Evolutionary conservation across 148 eudicot genomes (phyloP), one percentile per base, ranked within the genome.

Genomic region (Chenopodium formosanum): DNA sequence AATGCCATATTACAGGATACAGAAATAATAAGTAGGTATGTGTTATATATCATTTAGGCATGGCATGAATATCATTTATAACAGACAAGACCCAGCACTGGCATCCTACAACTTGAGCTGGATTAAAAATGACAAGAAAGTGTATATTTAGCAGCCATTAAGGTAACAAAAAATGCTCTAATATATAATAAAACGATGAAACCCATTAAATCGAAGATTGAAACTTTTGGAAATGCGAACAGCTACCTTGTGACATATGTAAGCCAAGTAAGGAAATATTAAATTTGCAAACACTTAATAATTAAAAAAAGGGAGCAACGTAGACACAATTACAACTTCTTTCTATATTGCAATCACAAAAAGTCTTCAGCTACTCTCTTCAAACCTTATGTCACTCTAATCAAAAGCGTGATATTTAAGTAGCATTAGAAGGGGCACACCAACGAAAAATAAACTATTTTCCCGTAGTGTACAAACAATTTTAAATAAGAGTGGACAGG

Each of bases 201-300:
- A 81, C 34, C 63, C 31, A 12, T 82, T 27, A 14, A 53, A 32
- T 11, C 25, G 2, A 82, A 58, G 48, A 7, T 70, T 4, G 50
- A 46, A 23, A 82, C 46, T 50, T 58, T 37, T 77, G n/a, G 27
- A 40, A 58, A 46, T 27, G 68, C 68, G 75, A 75, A 25, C 10
- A 66, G 74, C 71, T 16, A 31, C 48, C 37, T 80, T 9, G 6
- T 47, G 58, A 25, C 66, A 72, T 64, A 52, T 48, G 74, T 72
- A 23, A 62, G 65, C 46, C 20, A 73, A 64, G 69, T n/a, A 23
- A 23, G 53, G 32, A 81, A 73, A 48, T 19, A 65, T 52, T 31
- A 34, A 56, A 40, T 48, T n/a, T 44, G 76, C 62, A 25, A 68
- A 52, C 34, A 56, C 25, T 44, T 29, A 19, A 20, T 14, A 14